phyloP scores from a whole-genome alignment of 495 filamentous ascomycete genomes.

The Neurospora sp. region DNA sequence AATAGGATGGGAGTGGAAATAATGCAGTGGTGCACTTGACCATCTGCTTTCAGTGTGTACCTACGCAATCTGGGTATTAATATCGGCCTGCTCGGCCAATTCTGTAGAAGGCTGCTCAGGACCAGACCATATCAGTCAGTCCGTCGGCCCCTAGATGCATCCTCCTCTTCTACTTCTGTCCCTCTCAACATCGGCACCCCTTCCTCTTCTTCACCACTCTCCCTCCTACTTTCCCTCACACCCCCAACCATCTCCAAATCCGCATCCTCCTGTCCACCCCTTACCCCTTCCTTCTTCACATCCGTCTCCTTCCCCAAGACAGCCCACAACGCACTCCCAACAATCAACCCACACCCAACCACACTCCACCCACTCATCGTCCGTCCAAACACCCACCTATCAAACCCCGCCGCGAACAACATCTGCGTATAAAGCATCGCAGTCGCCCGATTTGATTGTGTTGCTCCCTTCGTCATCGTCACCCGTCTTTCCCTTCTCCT shows the following conservation, averaged over 20 bases:
- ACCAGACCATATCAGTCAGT: background rate
- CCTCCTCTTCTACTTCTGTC: constrained; percentile 3
- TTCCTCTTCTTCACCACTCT: constrained; percentile 12
- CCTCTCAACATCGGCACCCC: constrained; percentile 12
- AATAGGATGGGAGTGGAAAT: background rate
- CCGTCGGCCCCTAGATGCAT: background rate
- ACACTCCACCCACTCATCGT: constrained; percentile 57
- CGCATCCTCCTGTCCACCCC: constrained; percentile 1
- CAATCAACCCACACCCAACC: constrained; percentile 65
- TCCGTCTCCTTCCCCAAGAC: constrained; percentile 42
- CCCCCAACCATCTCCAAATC: constrained; percentile 1
- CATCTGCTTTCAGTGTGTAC: background rate
- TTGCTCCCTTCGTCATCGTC: constrained; percentile 25
- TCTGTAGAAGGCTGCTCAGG: background rate
- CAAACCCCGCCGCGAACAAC: constrained; percentile 79
- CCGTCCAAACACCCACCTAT: constrained; percentile 66
- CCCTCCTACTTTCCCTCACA: background rate
- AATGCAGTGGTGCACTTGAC: background rate
- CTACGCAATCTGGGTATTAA: background rate
- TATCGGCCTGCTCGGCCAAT: background rate
- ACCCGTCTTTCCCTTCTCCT: background rate
- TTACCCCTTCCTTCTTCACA: constrained; percentile 26
- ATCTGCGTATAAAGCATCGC: constrained; percentile 90
- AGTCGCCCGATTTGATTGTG: constrained; percentile 59
- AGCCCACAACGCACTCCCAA: constrained; percentile 73